Percentiles rank a stretch among this genome's conserved stretches.
Conservation (phyloP, 2,329 filamentous ascomycete genomes). For the Rutstroemia sp. region DNA sequence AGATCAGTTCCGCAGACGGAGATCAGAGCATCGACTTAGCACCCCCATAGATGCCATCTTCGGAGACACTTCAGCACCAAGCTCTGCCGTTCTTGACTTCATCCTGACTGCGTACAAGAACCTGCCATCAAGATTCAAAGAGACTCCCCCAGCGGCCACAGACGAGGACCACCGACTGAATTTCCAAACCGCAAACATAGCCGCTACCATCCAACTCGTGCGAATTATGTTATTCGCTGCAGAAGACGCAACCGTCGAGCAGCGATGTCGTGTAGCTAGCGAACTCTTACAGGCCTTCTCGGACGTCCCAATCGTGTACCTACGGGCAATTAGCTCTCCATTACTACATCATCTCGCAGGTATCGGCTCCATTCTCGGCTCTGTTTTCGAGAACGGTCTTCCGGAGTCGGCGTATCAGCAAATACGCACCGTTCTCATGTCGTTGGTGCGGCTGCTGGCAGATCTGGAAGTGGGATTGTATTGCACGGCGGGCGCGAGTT, state of each 20-base stretch:
- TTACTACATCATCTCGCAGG: conserved; percentile 41
- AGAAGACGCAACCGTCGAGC: conserved; percentile 32
- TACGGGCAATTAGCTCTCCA: conserved; percentile 38
- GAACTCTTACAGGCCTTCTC: conserved; percentile 38
- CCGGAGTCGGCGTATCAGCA: conserved; percentile 15
- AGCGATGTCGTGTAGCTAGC: conserved; percentile 39
- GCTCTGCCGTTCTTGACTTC: conserved; percentile 8
- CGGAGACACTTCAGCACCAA: neutral
- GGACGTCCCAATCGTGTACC: conserved; percentile 26
- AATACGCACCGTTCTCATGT: conserved; percentile 33
- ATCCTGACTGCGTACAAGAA: no score
- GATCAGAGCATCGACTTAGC: neutral
- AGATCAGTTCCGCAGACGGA: conserved; percentile 13
- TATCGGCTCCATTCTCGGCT: conserved; percentile 42
- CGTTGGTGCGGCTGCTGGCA: conserved; percentile 8
- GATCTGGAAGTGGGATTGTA: no score
- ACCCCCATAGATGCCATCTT: no score
- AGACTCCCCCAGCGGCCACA: no score
- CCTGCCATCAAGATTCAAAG: no score
- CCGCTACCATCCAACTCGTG: conserved; percentile 36
- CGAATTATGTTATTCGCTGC: conserved; percentile 39
- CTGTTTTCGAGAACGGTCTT: conserved; percentile 33
- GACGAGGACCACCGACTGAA: conserved; percentile 28
- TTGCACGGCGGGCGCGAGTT: no score
- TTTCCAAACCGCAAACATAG: conserved; percentile 44